Conservation (phyloP, 2,329 filamentous ascomycete species). For the Xylaria hypoxylon region DNA sequence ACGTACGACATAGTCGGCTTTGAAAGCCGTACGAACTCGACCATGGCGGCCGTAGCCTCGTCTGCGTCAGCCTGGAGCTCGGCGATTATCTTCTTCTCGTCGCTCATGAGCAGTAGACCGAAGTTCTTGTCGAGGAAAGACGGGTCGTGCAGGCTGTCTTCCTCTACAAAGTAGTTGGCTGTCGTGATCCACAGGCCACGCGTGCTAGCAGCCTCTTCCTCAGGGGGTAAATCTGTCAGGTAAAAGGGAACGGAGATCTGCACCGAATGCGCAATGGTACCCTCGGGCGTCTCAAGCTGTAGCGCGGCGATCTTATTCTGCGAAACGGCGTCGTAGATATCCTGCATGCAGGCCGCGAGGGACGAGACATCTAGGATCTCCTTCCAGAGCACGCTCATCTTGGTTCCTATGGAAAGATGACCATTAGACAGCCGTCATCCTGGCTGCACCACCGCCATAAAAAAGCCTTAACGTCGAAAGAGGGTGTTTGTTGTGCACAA, state of each 20-base stretch:
- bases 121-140: conserved; percentile 85
- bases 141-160: conserved; percentile 75
- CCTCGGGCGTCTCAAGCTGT: conserved; percentile 74
- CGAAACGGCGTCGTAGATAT: conserved; percentile 83
- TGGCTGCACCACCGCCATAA: not conserved
- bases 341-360: conserved; percentile 83
- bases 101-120: conserved; percentile 84
- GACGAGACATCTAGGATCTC: conserved; percentile 79
- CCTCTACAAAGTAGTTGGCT: conserved; percentile 77
- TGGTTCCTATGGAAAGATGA: conserved; percentile 57
- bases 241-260: conserved; percentile 76
- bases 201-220: conserved; percentile 72
- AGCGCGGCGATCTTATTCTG: conserved; percentile 88
- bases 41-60: conserved; percentile 79
- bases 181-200: conserved; percentile 89
- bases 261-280: conserved; percentile 70
- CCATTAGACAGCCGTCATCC: conserved; percentile 15
- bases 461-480: not conserved
- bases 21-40: conserved; percentile 83
- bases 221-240: conserved; percentile 76
- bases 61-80: conserved; percentile 82
- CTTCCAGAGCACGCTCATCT: conserved; percentile 75
- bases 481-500: conserved; percentile 21
- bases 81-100: conserved; percentile 78
- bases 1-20: conserved; percentile 73